Percentiles rank a stretch among this genome's conserved stretches.
Evolutionary conservation across 345 rosid genomes (phyloP).

Genomic region (Boechera retrofracta): DNA sequence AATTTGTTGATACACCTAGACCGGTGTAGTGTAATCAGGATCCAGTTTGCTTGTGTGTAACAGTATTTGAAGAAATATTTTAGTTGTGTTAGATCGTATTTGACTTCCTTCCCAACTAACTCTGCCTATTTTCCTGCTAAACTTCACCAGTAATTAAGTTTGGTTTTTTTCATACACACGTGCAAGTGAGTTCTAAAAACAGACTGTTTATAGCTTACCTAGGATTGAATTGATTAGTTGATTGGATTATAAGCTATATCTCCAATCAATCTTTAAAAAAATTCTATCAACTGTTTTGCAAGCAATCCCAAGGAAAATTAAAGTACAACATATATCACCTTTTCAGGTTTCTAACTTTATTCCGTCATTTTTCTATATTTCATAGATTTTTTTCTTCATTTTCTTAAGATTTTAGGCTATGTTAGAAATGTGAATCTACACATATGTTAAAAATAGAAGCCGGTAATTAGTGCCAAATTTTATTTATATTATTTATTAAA

Average conservation of each 20-base stretch:
- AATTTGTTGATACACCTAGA: background rate
- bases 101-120: constrained; percentile 34
- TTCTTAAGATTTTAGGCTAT: background rate
- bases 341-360: constrained; percentile 27
- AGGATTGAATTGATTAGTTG: constrained; percentile 32
- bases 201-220: constrained; percentile 33
- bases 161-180: constrained; percentile 41
- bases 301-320: constrained; percentile 31
- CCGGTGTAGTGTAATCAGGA: constrained; percentile 1
- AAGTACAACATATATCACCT: constrained; percentile 19
- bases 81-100: constrained; percentile 19
- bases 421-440: background rate
- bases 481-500: background rate
- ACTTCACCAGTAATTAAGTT: constrained; percentile 42
- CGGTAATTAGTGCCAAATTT: background rate
- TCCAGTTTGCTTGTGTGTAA: constrained; percentile 1
- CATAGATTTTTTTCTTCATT: background rate
- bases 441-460: background rate
- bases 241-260: constrained; percentile 38
- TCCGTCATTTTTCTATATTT: background rate
- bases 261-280: constrained; percentile 34
- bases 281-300: constrained; percentile 30
- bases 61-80: constrained; percentile 1
- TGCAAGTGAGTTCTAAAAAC: constrained; percentile 37
- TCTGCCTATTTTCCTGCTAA: constrained; percentile 45